Evolutionary conservation across 1,139 yeast species (phyloP), one percentile per base, ranked within the genome.

Genomic region (Entelexis paramagnoliae): DNA sequence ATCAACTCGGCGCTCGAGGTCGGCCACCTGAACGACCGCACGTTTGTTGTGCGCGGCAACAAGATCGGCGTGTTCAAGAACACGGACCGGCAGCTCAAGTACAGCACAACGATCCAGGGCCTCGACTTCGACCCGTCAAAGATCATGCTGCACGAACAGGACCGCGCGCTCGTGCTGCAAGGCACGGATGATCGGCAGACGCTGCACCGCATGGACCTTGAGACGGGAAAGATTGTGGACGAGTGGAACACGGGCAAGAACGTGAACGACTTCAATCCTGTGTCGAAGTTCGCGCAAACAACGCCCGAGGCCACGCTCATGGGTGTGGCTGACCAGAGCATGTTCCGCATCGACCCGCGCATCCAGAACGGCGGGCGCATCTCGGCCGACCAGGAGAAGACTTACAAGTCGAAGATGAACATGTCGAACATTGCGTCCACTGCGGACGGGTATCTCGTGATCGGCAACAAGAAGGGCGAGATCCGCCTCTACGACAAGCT

Each of bases 301-400:
- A 78, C 89, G 0, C 74, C 71, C 11, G 95, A 87, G 60, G 81
- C 78, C 57, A 83, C 89, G 0, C 74, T 88, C 55, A 65, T 82
- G 42, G 96, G 94, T 57, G 68, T 83, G 7, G 77, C 89, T 0
- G 66, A 71, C 10, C 80, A 80, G 57, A 77, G 83, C 2, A 58
- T 87, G 48, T 87, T 85, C 70, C 74, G 76, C 53, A 72, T 88
- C 52, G 96, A 87, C 69, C 95, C 95, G 43, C 77, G 96, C 62
- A 62, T 83, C 40, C 63, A 73, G 9, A 78, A 78, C 17, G 71
- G 79, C 57, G 55, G 55, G 2, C 79, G 79, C 58, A 60, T 80
- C 28, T 80, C 11, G 35, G 36, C 46, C 17, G 68, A 72, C 38
- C n/a, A 22, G n/a, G 80, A 79, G 58, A 71, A 68, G 57, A 73